Conservation (phyloP, 164 flowering plant genomes). For the Piper betle region DNA sequence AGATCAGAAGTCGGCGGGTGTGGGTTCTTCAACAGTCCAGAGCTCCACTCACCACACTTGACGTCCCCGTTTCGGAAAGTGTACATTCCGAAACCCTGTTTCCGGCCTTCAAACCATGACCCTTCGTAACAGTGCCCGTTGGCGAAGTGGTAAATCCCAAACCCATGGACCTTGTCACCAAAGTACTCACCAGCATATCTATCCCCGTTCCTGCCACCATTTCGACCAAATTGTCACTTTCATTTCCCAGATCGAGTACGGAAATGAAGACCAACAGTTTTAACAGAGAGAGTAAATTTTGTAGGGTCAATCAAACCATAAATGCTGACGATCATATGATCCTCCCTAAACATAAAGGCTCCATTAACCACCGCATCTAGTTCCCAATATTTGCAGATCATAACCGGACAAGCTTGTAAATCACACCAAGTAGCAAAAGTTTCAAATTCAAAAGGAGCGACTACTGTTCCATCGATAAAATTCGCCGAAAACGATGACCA, state of each 20-base stretch:
- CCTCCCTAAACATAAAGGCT: no score
- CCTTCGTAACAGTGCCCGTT: constrained; percentile 93
- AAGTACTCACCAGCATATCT: constrained; percentile 92
- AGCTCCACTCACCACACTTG: constrained; percentile 81
- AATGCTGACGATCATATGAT: no score
- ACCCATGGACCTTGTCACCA: constrained; percentile 92
- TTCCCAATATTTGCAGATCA: no score
- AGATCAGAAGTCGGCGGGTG: constrained; percentile 37
- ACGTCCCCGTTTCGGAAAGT: constrained; percentile 70
- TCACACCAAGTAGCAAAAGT: neutral
- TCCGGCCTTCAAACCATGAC: constrained; percentile 96
- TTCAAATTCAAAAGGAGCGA: neutral
- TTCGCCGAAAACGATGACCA: neutral
- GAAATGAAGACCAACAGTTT: no score
- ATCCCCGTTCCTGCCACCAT: constrained; percentile 61
- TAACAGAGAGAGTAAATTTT: no score
- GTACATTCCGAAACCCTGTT: constrained; percentile 88
- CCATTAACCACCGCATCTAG: no score
- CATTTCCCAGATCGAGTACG: no score
- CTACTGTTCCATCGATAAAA: neutral
- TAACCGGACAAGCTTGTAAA: no score
- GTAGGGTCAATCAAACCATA: no score
- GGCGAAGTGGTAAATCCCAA: constrained; percentile 91
- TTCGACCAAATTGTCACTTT: neutral
- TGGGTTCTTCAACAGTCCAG: constrained; percentile 46